Evolutionary conservation across 441 rosid species (phyloP), one percentile per base, ranked within the genome.

Genomic region (Erysimum cheiri): DNA sequence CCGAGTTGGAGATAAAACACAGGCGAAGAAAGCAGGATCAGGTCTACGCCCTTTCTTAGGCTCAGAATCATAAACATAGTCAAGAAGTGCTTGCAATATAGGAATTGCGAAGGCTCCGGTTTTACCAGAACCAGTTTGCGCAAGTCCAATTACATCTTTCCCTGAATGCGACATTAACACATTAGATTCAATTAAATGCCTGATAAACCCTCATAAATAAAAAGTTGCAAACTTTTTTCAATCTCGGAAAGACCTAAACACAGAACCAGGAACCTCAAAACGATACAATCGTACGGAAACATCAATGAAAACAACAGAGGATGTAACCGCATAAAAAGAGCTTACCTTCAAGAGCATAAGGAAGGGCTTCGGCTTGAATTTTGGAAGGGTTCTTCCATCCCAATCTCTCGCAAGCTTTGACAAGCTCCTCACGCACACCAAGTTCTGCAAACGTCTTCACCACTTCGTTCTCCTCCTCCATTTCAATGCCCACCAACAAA

Each of bases 71-170:
- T 80, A 64, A 6, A 87, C 89, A 75, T 84, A 74, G 36, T 91
- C 87, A 7, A 95, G 76, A 49, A 95, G 93, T 0, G 96, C 87
- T 70, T 89, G 96, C 36, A 96, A 61, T 54, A 93, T 93, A 6
- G 99, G 97, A 59, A 93, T 84, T 6, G 98, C 97, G 65, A 93
- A 96, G 0, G 99, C 99, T 72, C 97, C 99, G 0, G 99, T 91
- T 78, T 91, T 96, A 54, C 96, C 98, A 10, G 97, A 93, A 69
- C 98, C 99, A 0, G 98, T 95, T 68, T 96, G 99, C 0, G 98
- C 99, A 71, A 96, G 89, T 56, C 96, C 98, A 28, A 93, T 93
- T 82, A 96, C 80, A 79, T 96, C 97, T 75, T 89, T 96, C 6
- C 98, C 99, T 91, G 37, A 28, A 75, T 1, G 24, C 0, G 24